phyloP scores from a whole-genome alignment of 257 asterid species.

The Cordia subcordata region DNA sequence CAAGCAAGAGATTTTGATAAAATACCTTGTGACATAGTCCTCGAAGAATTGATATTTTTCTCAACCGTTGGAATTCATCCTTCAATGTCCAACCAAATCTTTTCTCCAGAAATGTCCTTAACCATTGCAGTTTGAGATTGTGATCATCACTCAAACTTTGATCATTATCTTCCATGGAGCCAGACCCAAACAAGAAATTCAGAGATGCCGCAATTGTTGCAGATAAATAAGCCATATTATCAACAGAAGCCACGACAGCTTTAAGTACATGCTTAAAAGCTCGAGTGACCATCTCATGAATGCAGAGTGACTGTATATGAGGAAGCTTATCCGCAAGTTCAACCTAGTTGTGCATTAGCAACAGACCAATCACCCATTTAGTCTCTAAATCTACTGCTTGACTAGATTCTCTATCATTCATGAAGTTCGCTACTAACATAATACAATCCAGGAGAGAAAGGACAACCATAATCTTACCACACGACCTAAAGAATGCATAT shows the following conservation, averaged over 20 bases:
- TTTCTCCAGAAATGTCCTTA: conserved; percentile 51
- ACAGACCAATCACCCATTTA: background rate
- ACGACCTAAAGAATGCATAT: conserved; percentile 86
- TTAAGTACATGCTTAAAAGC: conserved; percentile 86
- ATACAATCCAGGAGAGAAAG: conserved; percentile 2
- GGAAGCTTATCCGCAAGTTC: conserved; percentile 97
- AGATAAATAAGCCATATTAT: conserved; percentile 50
- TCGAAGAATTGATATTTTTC: conserved; percentile 80
- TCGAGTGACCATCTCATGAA: conserved; percentile 98
- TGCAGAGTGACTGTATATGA: conserved; percentile 92
- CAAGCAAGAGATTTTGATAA: conserved; percentile 16
- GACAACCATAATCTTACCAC: conserved; percentile 52
- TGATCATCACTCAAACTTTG: conserved; percentile 25
- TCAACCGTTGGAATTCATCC: conserved; percentile 67
- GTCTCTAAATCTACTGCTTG: background rate
- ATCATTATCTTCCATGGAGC: conserved; percentile 32
- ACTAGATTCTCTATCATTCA: background rate
- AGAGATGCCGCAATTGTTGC: conserved; percentile 68
- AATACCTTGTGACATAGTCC: conserved; percentile 95
- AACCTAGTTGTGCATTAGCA: conserved; percentile 53
- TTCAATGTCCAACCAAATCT: conserved; percentile 77
- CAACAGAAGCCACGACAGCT: conserved; percentile 89
- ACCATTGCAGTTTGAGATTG: conserved; percentile 65
- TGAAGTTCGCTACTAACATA: background rate
- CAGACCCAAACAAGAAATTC: conserved; percentile 82